Evolutionary conservation across 78 protist species (phyloP).

Genomic region (Creolimax fragrantissima): DNA sequence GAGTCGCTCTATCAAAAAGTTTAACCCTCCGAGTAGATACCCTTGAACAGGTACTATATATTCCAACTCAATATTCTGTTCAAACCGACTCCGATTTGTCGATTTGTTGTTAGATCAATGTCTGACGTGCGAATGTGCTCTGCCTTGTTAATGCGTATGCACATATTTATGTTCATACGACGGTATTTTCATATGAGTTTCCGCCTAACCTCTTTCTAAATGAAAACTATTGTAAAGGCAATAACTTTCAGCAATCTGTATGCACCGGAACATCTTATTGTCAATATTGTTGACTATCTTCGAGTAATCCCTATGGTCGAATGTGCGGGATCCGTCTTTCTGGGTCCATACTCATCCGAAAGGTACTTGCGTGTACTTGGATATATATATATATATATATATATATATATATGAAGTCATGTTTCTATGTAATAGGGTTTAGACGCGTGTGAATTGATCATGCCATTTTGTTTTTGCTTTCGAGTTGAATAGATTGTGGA

Average conservation of each 20-base stretch:
- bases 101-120: no score
- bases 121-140: no score
- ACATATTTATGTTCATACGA: no score
- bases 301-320: not conserved
- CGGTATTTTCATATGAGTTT: no score
- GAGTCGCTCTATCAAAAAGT: conserved; percentile 11
- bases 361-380: not conserved
- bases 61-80: no score
- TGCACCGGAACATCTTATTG: conserved; percentile 68
- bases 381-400: not conserved
- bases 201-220: no score
- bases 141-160: conserved; percentile 21
- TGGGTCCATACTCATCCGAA: conserved; percentile 56
- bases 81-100: no score
- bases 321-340: conserved; percentile 58
- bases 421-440: no score
- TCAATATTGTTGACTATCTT: conserved; percentile 6
- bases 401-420: not conserved
- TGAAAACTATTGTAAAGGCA: conserved; percentile 47
- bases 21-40: not conserved
- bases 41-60: conserved; percentile 32
- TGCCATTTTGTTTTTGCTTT: no score
- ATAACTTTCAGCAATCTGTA: conserved; percentile 26
- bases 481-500: no score
- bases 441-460: no score